Base-by-base conservation (phyloP, 176 grass and related monocot genomes). In the Pontederia paniculata region DNA sequence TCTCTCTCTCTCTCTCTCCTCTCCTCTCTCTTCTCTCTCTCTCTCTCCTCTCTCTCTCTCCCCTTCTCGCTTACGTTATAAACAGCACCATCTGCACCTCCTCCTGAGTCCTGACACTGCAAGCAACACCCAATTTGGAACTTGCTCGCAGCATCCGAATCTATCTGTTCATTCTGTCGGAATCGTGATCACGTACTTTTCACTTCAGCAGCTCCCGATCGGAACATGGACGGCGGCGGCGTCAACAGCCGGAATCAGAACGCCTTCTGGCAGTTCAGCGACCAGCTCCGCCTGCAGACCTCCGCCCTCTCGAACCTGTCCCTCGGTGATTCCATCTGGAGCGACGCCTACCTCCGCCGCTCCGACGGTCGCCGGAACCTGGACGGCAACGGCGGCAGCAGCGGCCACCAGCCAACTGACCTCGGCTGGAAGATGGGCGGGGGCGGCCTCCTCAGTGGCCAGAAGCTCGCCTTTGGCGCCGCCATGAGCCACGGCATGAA, bases 211-310 rank as follows among this genome's bases (percentile, higher is more conserved):
- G 28, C 28, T 5, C 7, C 28, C 28, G 1, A 6, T 37, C 28
- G 28, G 28, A 37, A 6, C 28, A 37, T 37, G 28, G 28, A 37
- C 3, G 28, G 28, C 28, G 7, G 28, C 58, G 17, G 42, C 58
- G 12, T 12, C 17, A 50, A 17, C n/a, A 45, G 21, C 60, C 19
- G 60, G 12, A 42, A 63, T 48, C 60, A 63, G 60, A 44, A 42
- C 6, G 45, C 60, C 20, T 75, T 98, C 77, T 98, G 80, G 80
- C 83, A 98, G 64, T 98, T 98, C 87, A 90, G 83, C 80, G 93
- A 98, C 66, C 87, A 84, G 77, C 83, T 91, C 21, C 73, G 93
- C 20, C 77, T 91, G 44, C 83, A 98, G 70, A 84, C 93, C 37
- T 58, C 70, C 59, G 70, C 45, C 57, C 76, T 98, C 53, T 84